A percentile compares a stretch with the other conserved stretches of the same genome.
These are phyloP conservation scores for Paramecium sonneborni DNA, from an alignment of 73 alveolate genomes.

Conservation along the genomic window DNA sequence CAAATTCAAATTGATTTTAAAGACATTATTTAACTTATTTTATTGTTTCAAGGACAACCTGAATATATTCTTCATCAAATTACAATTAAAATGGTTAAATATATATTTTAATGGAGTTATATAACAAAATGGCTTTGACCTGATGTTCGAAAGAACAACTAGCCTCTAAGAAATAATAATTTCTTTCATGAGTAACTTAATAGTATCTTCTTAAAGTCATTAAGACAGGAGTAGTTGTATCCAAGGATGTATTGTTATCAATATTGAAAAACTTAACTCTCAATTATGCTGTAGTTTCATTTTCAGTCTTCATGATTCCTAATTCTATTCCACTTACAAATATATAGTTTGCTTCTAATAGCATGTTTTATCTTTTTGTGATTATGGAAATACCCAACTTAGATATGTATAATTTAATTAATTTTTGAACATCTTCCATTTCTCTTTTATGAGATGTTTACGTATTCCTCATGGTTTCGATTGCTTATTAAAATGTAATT, in stretches of 20 bases:
- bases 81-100: constrained; percentile 44
- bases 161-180: constrained; percentile 41
- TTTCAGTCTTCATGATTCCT: not conserved
- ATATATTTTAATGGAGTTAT: not conserved
- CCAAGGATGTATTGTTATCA: constrained; percentile 46
- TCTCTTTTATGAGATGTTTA: not conserved
- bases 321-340: not conserved
- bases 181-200: constrained; percentile 5
- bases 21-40: not conserved
- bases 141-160: constrained; percentile 3
- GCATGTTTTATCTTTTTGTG: not conserved
- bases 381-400: constrained; percentile 15
- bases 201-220: constrained; percentile 38
- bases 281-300: constrained; percentile 44
- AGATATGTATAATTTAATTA: not conserved
- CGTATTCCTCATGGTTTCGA: not conserved
- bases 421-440: not conserved
- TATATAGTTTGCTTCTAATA: constrained; percentile 29
- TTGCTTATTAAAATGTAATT: not conserved
- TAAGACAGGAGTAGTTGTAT: constrained; percentile 53
- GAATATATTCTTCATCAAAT: constrained; percentile 59
- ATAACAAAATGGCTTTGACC: constrained; percentile 23
- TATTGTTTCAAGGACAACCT: constrained; percentile 32
- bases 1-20: constrained; percentile 14
- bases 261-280: constrained; percentile 57